Evolutionary conservation across 176 grass and related monocot species (phyloP).

Genomic region (Musa itinerans): DNA sequence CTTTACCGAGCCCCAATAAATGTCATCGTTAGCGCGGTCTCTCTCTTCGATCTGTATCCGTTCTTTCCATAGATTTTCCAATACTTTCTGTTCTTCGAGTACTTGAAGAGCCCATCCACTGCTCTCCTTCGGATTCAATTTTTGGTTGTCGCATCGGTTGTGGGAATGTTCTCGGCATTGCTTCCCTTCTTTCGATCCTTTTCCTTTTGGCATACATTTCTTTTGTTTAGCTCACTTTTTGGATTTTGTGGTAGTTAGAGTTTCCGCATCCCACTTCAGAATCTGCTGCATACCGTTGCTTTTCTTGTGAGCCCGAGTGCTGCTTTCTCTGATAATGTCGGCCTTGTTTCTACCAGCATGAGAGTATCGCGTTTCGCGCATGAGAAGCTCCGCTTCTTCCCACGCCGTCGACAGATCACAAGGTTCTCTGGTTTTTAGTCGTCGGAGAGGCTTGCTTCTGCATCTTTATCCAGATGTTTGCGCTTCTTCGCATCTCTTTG

Average conservation of each 20-base stretch:
- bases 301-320: slow-evolving; percentile 12
- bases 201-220: not conserved
- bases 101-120: too few species aligned
- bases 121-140: not conserved
- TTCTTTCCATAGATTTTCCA: not conserved
- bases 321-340: not conserved
- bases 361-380: not conserved
- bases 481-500: not conserved
- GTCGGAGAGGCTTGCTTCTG: too few species aligned
- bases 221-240: not conserved
- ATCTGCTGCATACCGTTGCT: not conserved
- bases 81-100: too few species aligned
- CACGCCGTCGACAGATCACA: not conserved
- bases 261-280: not conserved
- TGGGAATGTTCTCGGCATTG: too few species aligned
- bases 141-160: not conserved
- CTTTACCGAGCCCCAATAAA: slow-evolving; percentile 3
- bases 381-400: not conserved
- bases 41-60: not conserved
- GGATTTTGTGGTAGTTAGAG: not conserved
- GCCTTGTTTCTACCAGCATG: not conserved
- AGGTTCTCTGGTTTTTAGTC: too few species aligned
- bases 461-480: not conserved
- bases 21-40: not conserved
- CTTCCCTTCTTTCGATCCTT: not conserved